A percentile compares a stretch with the other conserved stretches of the same genome.
phyloP scores from a whole-genome alignment of 495 filamentous ascomycete species.

The Neurospora pannonica region DNA sequence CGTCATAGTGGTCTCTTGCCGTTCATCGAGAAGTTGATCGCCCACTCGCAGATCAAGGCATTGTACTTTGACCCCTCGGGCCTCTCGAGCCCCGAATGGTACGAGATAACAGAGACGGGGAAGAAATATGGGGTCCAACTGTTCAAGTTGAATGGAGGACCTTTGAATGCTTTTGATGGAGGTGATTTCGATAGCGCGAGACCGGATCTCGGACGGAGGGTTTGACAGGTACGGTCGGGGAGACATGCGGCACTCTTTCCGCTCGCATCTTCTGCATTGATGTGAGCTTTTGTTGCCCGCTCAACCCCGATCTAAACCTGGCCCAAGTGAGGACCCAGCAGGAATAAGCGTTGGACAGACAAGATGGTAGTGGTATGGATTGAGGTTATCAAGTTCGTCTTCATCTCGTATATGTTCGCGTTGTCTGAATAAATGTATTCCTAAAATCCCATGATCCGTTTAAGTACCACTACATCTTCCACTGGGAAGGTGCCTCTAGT shows the following conservation, averaged over 20 bases:
- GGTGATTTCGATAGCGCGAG: background rate
- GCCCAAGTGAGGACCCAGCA: background rate
- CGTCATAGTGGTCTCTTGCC: background rate
- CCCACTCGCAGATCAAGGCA: conserved; percentile 5
- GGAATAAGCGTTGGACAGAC: background rate
- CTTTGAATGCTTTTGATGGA: background rate
- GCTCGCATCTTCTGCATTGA: background rate
- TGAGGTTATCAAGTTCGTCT: background rate
- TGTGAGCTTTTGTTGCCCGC: background rate
- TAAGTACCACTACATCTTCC: background rate
- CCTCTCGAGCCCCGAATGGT: background rate
- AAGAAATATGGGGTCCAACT: background rate
- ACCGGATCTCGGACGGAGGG: background rate
- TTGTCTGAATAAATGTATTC: background rate
- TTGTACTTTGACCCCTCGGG: background rate
- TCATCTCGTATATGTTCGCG: background rate
- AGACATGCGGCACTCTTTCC: background rate
- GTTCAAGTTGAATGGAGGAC: background rate
- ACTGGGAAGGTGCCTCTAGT: background rate
- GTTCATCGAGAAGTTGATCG: conserved; percentile 9
- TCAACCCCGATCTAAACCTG: background rate
- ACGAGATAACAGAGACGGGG: background rate
- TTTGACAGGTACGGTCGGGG: background rate
- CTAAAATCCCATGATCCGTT: background rate
- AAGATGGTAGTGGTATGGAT: background rate